A percentile compares a stretch with the other conserved stretches of the same genome.
Conservation (phyloP, 306 rosid genomes). For the Betula pendula region DNA sequence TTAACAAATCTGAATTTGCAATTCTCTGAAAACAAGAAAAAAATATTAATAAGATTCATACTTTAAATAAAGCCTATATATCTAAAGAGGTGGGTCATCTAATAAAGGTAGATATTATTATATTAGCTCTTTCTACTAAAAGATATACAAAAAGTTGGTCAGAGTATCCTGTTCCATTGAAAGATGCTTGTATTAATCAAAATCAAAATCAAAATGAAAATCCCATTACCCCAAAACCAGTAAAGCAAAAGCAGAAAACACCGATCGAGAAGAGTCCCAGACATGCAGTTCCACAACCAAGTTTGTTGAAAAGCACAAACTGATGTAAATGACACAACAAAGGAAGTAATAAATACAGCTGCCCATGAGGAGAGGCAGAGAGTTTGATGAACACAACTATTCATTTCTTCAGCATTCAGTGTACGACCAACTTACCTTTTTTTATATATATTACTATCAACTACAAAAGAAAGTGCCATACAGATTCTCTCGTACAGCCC, state of each 20-base stretch:
- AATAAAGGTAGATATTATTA: not conserved
- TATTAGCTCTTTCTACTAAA: conserved; percentile 3
- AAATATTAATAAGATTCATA: not conserved
- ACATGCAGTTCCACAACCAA: not conserved
- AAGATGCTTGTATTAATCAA: conserved; percentile 27
- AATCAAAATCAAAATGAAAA: conserved; percentile 1
- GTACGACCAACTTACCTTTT: conserved; percentile 17
- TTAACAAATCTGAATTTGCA: too few species aligned
- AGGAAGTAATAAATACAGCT: conserved; percentile 17
- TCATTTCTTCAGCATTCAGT: not conserved
- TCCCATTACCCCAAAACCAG: conserved; percentile 5
- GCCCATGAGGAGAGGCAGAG: conserved; percentile 16
- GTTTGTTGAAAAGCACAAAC: not conserved
- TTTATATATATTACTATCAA: not conserved
- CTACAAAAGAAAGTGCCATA: conserved; percentile 22
- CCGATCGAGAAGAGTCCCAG: not conserved
- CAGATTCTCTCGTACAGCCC: conserved; percentile 46
- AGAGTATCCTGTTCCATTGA: conserved; percentile 43
- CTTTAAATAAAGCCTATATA: not conserved
- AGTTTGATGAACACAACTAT: conserved; percentile 24
- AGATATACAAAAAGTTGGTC: conserved; percentile 32
- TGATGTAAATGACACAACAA: not conserved
- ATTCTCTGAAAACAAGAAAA: not conserved
- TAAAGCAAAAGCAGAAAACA: conserved; percentile 17
- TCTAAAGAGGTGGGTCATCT: conserved; percentile 22